Evolutionary conservation across 495 filamentous ascomycete genomes (phyloP).

Genomic region (Penicillium parvum): DNA sequence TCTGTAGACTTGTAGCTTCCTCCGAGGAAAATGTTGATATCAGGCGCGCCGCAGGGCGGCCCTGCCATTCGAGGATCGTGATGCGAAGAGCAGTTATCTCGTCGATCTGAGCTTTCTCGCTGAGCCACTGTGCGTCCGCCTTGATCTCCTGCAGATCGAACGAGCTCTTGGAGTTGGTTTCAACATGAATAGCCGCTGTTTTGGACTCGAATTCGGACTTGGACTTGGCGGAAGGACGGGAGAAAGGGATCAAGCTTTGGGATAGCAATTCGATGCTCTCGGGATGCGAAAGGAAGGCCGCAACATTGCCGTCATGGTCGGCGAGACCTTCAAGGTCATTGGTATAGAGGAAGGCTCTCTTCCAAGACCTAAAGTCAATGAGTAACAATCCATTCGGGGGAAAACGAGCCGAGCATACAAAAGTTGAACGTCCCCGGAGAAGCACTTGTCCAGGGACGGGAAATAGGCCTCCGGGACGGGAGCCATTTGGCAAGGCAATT

Average conservation of each 20-base stretch:
- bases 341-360: conserved; percentile 61
- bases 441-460: conserved; percentile 60
- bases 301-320: conserved; percentile 46
- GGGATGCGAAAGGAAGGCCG: conserved; percentile 63
- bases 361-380: conserved; percentile 63
- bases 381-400: conserved; percentile 9
- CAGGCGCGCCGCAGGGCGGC: conserved; percentile 60
- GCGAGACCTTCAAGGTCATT: conserved; percentile 47
- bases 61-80: conserved; percentile 78
- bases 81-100: conserved; percentile 80
- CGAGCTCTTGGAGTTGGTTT: conserved; percentile 59
- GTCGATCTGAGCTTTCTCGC: conserved; percentile 67
- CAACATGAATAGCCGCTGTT: conserved; percentile 85
- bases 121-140: conserved; percentile 80
- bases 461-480: conserved; percentile 56
- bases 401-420: conserved; percentile 41
- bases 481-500: conserved; percentile 64
- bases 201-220: conserved; percentile 77
- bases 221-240: conserved; percentile 50
- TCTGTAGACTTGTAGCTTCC: conserved; percentile 62
- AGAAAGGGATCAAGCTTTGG: conserved; percentile 59
- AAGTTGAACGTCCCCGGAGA: conserved; percentile 53
- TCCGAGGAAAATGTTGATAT: conserved; percentile 61
- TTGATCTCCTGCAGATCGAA: conserved; percentile 81
- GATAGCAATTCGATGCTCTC: conserved; percentile 62